Base-by-base conservation (phyloP, 805 yeast species). In the Jamesozyma piceae region DNA sequence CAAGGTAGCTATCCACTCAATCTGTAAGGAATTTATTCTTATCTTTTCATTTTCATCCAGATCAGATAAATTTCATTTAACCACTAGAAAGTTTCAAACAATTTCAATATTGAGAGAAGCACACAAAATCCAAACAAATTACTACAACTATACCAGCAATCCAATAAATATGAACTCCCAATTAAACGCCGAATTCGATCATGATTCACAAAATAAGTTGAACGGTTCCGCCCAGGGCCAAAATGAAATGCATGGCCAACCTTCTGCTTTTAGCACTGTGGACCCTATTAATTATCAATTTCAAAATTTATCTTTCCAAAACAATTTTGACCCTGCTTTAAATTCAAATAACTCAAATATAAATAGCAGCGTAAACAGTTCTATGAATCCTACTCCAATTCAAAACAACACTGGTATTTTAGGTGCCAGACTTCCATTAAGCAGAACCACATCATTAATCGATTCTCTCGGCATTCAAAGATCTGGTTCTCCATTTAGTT, bases 391-490 rank as follows among this genome's bases (percentile, higher is more conserved):
- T 11, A 26, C n/a, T 26, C 11, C 18, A 5, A 14, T 35, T 5
- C 19, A 4, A 15, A 31, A 27, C 31, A 33, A n/a, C 30, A 26
- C 14, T 20, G 34, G 32, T 4, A 24, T 24, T 24, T 17, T 22
- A 3, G 36, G 37, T 10, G 26, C 35, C 5, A 17, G 37, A 19
- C 24, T 29, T 13, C 45, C 48, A 20, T 22, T 44, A 17, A 35
- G 46, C 21, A 52, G 58, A 37, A 43, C 57, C 2, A 31, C 51
- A 3, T 56, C 61, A 2, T 34, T 60, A 34, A 41, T 55, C 46
- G 61, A 58, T 39, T 46, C 53, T 3, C 36, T 59, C 3, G 58
- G 60, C n/a, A 48, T 51, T 24, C 59, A 54, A 32, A 37, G 59
- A 27, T 22, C 55, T 13, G 37, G 49, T 4, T 56, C 62, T 11